These are phyloP conservation scores for Rhizopogon roseolus DNA, from an alignment of 768 basidiomycete species.

Conservation along the genomic window DNA sequence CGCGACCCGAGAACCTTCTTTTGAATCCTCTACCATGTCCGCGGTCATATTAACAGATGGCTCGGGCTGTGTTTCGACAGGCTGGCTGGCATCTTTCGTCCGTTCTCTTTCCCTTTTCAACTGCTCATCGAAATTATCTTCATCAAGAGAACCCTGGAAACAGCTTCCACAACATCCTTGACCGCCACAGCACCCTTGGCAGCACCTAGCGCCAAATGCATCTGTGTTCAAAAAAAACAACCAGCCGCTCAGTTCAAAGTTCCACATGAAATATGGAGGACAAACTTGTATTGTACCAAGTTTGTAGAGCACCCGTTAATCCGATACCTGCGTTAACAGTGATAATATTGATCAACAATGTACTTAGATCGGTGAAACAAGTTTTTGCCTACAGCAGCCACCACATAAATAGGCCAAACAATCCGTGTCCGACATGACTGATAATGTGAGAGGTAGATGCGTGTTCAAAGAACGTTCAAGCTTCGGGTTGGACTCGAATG, in stretches of 20 bases:
- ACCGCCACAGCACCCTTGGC: conserved; percentile 19
- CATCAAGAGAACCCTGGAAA: conserved; percentile 22
- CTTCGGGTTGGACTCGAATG: no score
- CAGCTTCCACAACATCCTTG: conserved; percentile 24
- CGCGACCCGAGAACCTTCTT: not conserved
- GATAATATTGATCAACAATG: not conserved
- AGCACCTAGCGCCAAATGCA: conserved; percentile 16
- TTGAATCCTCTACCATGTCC: not conserved
- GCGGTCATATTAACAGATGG: not conserved
- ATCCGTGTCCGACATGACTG: not conserved
- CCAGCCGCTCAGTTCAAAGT: not conserved
- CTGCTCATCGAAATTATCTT: conserved; percentile 25
- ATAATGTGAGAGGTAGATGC: not conserved
- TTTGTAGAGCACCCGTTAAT: conserved; percentile 7
- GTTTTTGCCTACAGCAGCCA: conserved; percentile 18
- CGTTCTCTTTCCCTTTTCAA: conserved; percentile 19
- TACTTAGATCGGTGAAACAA: not conserved
- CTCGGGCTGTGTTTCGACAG: conserved; percentile 17
- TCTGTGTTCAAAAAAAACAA: conserved; percentile 14
- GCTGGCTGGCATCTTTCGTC: conserved; percentile 6
- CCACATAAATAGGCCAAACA: conserved; percentile 1
- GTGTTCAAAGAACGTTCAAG: no score
- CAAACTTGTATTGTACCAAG: conserved; percentile 23
- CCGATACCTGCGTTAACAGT: conserved; percentile 10
- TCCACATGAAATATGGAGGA: not conserved